These are phyloP conservation scores for Colletotrichum sp. DNA, from an alignment of 2,329 filamentous ascomycete genomes.

Conservation along the genomic window DNA sequence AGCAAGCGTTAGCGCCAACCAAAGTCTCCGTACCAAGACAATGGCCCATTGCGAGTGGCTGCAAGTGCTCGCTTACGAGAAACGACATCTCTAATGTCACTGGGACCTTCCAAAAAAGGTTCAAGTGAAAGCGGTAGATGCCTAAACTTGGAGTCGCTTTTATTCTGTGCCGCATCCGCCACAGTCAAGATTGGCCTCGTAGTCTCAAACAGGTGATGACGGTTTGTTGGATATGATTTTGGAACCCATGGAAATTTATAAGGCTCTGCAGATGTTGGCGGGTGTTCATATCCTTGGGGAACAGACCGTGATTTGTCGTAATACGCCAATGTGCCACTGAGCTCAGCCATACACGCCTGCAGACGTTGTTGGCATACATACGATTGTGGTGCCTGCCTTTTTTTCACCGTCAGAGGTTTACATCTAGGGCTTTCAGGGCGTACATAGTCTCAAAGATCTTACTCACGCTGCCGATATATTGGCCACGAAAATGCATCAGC, in stretches of 20 bases:
- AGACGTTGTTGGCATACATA: too few species aligned
- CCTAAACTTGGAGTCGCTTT: background rate
- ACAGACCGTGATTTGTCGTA: too few species aligned
- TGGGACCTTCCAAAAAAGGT: background rate
- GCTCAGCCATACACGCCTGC: too few species aligned
- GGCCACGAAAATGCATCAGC: too few species aligned
- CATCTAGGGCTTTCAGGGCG: too few species aligned
- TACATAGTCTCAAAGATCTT: too few species aligned
- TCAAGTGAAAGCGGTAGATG: background rate
- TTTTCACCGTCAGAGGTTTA: too few species aligned
- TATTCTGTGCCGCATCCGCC: background rate
- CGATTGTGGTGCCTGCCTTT: too few species aligned
- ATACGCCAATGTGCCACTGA: too few species aligned
- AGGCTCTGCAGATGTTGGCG: too few species aligned
- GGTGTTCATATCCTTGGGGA: too few species aligned
- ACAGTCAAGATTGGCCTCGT: background rate
- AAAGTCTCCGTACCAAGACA: background rate
- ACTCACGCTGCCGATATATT: too few species aligned
- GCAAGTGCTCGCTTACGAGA: background rate
- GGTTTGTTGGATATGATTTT: background rate
- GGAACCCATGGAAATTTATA: background rate
- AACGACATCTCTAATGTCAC: background rate
- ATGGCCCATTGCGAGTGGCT: background rate
- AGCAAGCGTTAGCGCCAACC: background rate
- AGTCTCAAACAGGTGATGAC: background rate